Conservation (phyloP, 768 basidiomycete species). For the Clitopilus passeckerianus region DNA sequence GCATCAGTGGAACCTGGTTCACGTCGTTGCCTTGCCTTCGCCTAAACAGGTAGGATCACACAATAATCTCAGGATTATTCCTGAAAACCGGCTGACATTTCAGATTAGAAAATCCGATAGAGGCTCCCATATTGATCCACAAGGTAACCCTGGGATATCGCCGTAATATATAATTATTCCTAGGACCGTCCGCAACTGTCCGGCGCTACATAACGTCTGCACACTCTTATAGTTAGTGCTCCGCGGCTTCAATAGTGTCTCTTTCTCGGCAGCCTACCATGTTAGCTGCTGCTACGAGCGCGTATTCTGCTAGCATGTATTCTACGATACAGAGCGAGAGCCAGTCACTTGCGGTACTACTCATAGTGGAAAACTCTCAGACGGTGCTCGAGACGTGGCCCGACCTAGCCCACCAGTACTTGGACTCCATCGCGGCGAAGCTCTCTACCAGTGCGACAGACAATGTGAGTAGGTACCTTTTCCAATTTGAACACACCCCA, state of each 20-base stretch:
- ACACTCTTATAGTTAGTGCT: background rate
- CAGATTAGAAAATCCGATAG: slow-evolving; percentile 34
- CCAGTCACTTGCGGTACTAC: slow-evolving; percentile 33
- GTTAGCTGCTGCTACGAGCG: too few relatives aligned
- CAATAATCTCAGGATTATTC: background rate
- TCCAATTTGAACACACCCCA: slow-evolving; percentile 1
- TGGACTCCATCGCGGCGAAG: slow-evolving; percentile 35
- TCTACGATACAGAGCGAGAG: slow-evolving; percentile 11
- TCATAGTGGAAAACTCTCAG: slow-evolving; percentile 55
- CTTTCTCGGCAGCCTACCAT: background rate
- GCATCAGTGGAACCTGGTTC: too few relatives aligned
- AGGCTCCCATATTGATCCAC: slow-evolving; percentile 37
- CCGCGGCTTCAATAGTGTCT: background rate
- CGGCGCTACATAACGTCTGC: background rate
- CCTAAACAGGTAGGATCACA: background rate
- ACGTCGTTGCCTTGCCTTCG: background rate
- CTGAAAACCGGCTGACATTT: slow-evolving; percentile 6
- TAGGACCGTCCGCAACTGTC: background rate
- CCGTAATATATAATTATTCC: slow-evolving; percentile 5
- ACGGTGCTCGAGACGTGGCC: slow-evolving; percentile 40
- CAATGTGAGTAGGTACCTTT: slow-evolving; percentile 27
- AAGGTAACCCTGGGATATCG: slow-evolving; percentile 9
- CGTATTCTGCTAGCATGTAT: too few relatives aligned
- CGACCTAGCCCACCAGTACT: slow-evolving; percentile 42
- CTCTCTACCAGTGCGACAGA: slow-evolving; percentile 33